phyloP scores from a whole-genome alignment of 352 stramenopile species.

The Phytophthora megakarya region DNA sequence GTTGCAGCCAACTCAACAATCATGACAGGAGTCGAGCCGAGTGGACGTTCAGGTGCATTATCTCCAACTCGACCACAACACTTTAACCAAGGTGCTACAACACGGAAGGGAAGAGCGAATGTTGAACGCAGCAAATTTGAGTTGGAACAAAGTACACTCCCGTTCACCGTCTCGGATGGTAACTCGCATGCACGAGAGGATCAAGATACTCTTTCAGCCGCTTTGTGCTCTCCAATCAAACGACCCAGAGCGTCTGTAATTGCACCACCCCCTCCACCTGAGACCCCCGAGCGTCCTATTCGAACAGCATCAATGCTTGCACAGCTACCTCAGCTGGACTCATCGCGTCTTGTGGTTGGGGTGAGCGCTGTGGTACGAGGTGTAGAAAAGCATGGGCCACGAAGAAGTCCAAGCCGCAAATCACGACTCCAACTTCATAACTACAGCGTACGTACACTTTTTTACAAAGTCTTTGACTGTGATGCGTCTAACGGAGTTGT shows the following conservation, averaged over 20 bases:
- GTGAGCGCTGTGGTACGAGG: conserved; percentile 58
- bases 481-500: background rate
- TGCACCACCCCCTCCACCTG: conserved; percentile 3
- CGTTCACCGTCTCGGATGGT: conserved; percentile 43
- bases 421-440: conserved; percentile 63
- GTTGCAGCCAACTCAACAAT: conserved; percentile 47
- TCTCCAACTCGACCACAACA: conserved; percentile 31
- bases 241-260: conserved; percentile 2
- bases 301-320: conserved; percentile 35
- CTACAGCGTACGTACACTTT: conserved; percentile 48
- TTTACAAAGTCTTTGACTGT: background rate
- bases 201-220: conserved; percentile 25
- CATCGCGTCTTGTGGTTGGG: conserved; percentile 52
- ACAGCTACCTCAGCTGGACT: conserved; percentile 59
- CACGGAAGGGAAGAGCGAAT: conserved; percentile 6
- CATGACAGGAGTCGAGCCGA: conserved; percentile 12
- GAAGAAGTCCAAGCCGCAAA: conserved; percentile 57
- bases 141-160: conserved; percentile 38
- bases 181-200: conserved; percentile 37
- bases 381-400: conserved; percentile 55
- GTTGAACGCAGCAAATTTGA: conserved; percentile 51
- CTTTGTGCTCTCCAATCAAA: conserved; percentile 47
- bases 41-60: conserved; percentile 3
- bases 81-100: background rate
- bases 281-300: conserved; percentile 30